Evolutionary conservation across 1,139 yeast genomes (phyloP).

Genomic region (Yamadazyma taylorii): DNA sequence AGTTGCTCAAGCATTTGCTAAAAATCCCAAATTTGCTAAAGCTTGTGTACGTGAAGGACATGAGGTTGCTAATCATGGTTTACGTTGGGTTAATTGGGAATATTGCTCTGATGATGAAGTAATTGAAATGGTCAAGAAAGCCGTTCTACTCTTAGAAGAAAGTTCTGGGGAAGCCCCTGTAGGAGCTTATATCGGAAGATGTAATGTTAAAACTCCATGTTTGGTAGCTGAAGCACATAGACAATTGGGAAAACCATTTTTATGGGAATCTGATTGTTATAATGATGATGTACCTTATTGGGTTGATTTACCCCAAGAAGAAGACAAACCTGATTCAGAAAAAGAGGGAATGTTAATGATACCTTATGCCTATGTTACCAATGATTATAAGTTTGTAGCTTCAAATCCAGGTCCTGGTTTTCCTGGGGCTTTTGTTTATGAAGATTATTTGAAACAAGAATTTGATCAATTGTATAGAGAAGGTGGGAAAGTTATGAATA

Average conservation of each 20-base stretch:
- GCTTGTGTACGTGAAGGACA: conserved; percentile 19
- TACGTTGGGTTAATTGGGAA: conserved; percentile 16
- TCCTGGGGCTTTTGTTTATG: conserved; percentile 19
- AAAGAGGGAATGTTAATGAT: conserved; percentile 32
- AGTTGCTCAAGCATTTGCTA: conserved; percentile 16
- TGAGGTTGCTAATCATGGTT: conserved; percentile 17
- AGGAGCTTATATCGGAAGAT: conserved; percentile 36
- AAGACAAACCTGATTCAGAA: conserved; percentile 18
- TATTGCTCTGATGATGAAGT: conserved; percentile 24
- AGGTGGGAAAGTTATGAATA: conserved; percentile 35
- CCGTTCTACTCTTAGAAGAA: conserved; percentile 23
- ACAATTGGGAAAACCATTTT: conserved; percentile 26
- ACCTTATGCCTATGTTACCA: conserved; percentile 32
- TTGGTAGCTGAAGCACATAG: conserved; percentile 29
- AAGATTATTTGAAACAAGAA: conserved; percentile 25
- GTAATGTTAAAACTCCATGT: conserved; percentile 28
- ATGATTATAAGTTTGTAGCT: conserved; percentile 30
- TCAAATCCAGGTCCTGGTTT: conserved; percentile 22
- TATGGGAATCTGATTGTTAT: conserved; percentile 33
- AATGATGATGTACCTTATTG: conserved; percentile 37
- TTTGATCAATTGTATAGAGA: conserved; percentile 35
- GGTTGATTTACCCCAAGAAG: conserved; percentile 26
- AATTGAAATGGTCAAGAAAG: conserved; percentile 26
- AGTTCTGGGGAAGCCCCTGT: conserved; percentile 30
- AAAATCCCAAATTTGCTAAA: conserved; percentile 15